A percentile compares a stretch with the other conserved stretches of the same genome.
phyloP scores from a whole-genome alignment of 352 stramenopile genomes.

The Phytophthora vignae region DNA sequence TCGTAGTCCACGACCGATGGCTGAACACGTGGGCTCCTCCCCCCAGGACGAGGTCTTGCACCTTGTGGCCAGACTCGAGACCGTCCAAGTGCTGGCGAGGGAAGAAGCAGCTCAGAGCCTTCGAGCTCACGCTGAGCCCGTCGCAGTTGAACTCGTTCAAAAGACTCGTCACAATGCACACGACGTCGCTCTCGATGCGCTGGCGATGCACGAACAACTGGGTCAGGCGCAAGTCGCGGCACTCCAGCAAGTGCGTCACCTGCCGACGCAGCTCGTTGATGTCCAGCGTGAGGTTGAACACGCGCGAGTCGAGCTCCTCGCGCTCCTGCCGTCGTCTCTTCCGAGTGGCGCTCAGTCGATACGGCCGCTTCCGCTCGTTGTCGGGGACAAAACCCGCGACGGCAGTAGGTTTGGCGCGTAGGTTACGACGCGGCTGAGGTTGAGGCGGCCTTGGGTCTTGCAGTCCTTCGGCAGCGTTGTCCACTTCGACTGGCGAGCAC shows the following conservation, averaged over 20 bases:
- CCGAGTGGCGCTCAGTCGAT: constrained; percentile 22
- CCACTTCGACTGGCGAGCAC: constrained; percentile 4
- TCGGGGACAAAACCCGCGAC: constrained; percentile 7
- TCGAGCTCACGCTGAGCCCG: constrained; percentile 7
- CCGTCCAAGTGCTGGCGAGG: constrained; percentile 1
- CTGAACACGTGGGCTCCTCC: constrained; percentile 11
- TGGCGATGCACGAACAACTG: constrained; percentile 19
- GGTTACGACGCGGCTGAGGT: neutral
- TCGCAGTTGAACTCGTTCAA: constrained; percentile 11
- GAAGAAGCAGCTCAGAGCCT: neutral
- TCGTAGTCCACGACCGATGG: constrained; percentile 1
- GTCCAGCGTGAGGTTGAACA: constrained; percentile 38
- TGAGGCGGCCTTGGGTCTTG: neutral
- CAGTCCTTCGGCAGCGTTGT: neutral
- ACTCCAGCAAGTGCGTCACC: constrained; percentile 25
- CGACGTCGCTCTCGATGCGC: constrained; percentile 13
- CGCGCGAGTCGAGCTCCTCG: constrained; percentile 12
- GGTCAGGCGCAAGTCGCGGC: constrained; percentile 15
- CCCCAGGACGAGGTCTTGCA: constrained; percentile 2
- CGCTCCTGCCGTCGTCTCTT: neutral
- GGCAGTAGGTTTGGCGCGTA: neutral
- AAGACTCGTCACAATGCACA: constrained; percentile 5
- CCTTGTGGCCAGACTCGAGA: neutral
- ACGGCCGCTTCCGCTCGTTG: constrained; percentile 24
- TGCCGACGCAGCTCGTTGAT: constrained; percentile 29